Evolutionary conservation across 495 filamentous ascomycete species (phyloP).

Genomic region (Xylaria acuta): DNA sequence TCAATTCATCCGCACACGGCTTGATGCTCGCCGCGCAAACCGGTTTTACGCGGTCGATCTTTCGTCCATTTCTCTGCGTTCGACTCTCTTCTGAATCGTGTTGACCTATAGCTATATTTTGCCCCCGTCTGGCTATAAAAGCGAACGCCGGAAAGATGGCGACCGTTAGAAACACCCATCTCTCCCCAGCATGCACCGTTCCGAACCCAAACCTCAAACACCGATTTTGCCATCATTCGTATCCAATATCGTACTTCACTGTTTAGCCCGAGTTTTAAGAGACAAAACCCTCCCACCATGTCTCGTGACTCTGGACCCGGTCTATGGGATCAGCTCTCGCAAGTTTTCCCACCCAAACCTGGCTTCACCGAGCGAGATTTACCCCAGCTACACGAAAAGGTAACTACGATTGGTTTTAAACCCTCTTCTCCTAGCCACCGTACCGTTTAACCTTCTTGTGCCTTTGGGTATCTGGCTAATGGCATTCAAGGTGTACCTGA

Average conservation of each 20-base stretch:
- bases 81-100: background rate
- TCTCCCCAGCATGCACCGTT: background rate
- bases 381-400: slow-evolving; percentile 23
- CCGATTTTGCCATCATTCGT: background rate
- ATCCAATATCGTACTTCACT: background rate
- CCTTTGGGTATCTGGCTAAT: background rate
- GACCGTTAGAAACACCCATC: background rate
- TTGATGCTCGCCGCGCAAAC: background rate
- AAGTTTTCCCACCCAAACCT: slow-evolving; percentile 27
- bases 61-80: background rate
- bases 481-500: slow-evolving; percentile 41
- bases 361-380: slow-evolving; percentile 29
- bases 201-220: background rate
- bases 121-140: background rate
- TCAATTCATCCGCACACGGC: background rate
- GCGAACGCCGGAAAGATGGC: background rate
- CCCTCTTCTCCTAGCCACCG: background rate
- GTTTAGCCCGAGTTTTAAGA: background rate
- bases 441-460: background rate
- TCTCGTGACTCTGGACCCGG: background rate
- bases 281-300: background rate
- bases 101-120: background rate
- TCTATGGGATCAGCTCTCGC: slow-evolving; percentile 3
- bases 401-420: background rate
- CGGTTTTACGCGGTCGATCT: slow-evolving; percentile 1